Percentiles rank a stretch among this genome's conserved stretches.
phyloP scores from a whole-genome alignment of 257 asterid species.

The Thymus quinquecostatus region DNA sequence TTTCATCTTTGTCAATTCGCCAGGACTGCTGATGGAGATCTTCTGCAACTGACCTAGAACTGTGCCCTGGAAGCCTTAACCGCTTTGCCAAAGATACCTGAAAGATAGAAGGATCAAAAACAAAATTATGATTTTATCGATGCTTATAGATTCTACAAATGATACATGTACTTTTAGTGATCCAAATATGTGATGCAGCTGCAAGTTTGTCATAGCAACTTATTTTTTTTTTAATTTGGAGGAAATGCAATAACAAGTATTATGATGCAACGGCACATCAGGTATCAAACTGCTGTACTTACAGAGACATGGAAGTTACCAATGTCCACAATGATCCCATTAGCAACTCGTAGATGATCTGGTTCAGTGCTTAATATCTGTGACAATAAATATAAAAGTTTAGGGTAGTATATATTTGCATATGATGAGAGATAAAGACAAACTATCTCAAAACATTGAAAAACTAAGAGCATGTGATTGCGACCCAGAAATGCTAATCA shows the following conservation, averaged over 20 bases:
- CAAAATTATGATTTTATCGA: slow-evolving; percentile 10
- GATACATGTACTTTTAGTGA: slow-evolving; percentile 12
- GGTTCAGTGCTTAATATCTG: slow-evolving; percentile 89
- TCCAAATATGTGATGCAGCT: slow-evolving; percentile 15
- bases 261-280: slow-evolving; percentile 26
- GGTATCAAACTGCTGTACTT: slow-evolving; percentile 46
- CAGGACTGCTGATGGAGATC: slow-evolving; percentile 65
- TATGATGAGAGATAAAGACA: slow-evolving; percentile 14
- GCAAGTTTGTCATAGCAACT: slow-evolving; percentile 22
- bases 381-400: slow-evolving; percentile 33
- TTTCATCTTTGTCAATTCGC: slow-evolving; percentile 94
- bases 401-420: slow-evolving; percentile 1
- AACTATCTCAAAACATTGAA: slow-evolving; percentile 14
- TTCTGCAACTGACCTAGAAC: slow-evolving; percentile 48
- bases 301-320: slow-evolving; percentile 75
- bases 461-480: slow-evolving; percentile 24
- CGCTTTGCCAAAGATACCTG: slow-evolving; percentile 84
- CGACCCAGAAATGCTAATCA: slow-evolving; percentile 26
- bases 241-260: slow-evolving; percentile 30
- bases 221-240: neutral
- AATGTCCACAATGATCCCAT: slow-evolving; percentile 70
- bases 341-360: slow-evolving; percentile 67
- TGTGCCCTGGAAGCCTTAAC: slow-evolving; percentile 71
- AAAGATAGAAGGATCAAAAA: slow-evolving; percentile 32
- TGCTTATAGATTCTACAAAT: slow-evolving; percentile 1